Evolutionary conservation across 2,329 filamentous ascomycete genomes (phyloP).

Genomic region (Ceratocystis alfenasii): DNA sequence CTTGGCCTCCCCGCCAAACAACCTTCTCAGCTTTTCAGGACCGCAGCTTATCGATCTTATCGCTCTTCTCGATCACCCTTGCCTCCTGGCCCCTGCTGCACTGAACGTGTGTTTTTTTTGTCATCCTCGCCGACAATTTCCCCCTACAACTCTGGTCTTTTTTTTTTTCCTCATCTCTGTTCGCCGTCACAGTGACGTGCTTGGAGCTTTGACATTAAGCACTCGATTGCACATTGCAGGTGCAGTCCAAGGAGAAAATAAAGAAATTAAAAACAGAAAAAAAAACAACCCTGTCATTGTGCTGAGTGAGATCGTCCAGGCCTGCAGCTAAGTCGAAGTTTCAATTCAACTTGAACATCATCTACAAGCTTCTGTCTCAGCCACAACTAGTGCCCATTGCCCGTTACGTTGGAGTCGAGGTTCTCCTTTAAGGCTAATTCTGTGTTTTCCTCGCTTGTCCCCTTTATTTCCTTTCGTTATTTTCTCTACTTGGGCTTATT

Average conservation of each 20-base stretch:
- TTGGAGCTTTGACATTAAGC: slow-evolving; percentile 18
- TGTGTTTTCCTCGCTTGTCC: slow-evolving; percentile 1
- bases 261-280: background rate
- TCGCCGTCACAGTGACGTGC: slow-evolving; percentile 20
- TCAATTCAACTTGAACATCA: slow-evolving; percentile 1
- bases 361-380: background rate
- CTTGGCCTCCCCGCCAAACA: background rate
- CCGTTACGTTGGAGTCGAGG: background rate
- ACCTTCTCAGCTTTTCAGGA: background rate
- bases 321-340: background rate
- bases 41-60: slow-evolving; percentile 7
- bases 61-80: background rate
- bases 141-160: background rate
- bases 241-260: no score
- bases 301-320: slow-evolving; percentile 1
- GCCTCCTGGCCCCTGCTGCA: background rate
- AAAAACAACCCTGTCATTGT: background rate
- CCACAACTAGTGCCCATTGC: background rate
- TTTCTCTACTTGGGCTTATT: background rate
- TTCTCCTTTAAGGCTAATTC: slow-evolving; percentile 20
- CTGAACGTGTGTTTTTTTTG: background rate
- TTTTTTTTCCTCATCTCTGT: slow-evolving; percentile 9
- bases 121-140: background rate
- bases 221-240: slow-evolving; percentile 2
- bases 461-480: slow-evolving; percentile 5